Conservation (phyloP, 345 rosid species). For the Conringia planisiliqua region DNA sequence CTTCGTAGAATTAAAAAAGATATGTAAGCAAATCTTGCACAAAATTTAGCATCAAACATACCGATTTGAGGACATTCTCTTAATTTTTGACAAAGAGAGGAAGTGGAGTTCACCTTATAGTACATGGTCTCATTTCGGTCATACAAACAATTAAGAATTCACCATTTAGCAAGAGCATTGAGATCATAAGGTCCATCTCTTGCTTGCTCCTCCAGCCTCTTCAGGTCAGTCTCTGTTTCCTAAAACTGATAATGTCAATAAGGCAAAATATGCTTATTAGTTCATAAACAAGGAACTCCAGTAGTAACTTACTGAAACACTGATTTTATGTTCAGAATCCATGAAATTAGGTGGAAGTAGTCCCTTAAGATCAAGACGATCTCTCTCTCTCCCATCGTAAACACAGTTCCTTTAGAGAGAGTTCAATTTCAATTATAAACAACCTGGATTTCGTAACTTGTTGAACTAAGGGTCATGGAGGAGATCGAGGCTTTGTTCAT, state of each 20-base stretch:
- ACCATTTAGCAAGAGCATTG: slow-evolving; percentile 89
- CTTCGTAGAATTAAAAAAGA: no score
- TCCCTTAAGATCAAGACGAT: slow-evolving; percentile 93
- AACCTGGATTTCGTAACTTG: no score
- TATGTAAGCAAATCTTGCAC: not conserved
- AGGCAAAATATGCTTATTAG: not conserved
- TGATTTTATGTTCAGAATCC: slow-evolving; percentile 84
- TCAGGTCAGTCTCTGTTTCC: slow-evolving; percentile 72
- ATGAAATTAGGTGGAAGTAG: slow-evolving; percentile 89
- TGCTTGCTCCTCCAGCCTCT: slow-evolving; percentile 88
- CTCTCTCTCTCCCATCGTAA: slow-evolving; percentile 93
- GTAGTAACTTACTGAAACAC: slow-evolving; percentile 56
- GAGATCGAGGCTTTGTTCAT: slow-evolving; percentile 92
- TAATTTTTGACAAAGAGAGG: not conserved
- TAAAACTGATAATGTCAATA: not conserved
- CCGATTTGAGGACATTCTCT: not conserved
- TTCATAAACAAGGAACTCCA: slow-evolving; percentile 19
- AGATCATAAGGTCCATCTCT: slow-evolving; percentile 97
- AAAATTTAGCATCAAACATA: no score
- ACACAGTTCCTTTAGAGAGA: slow-evolving; percentile 69
- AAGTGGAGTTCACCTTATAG: slow-evolving; percentile 48
- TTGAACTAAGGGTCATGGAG: slow-evolving; percentile 69
- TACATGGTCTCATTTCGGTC: slow-evolving; percentile 98
- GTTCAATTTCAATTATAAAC: no score
- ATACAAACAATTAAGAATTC: slow-evolving; percentile 89